phyloP scores from a whole-genome alignment of 768 basidiomycete genomes.

The Naganishia randhawae region DNA sequence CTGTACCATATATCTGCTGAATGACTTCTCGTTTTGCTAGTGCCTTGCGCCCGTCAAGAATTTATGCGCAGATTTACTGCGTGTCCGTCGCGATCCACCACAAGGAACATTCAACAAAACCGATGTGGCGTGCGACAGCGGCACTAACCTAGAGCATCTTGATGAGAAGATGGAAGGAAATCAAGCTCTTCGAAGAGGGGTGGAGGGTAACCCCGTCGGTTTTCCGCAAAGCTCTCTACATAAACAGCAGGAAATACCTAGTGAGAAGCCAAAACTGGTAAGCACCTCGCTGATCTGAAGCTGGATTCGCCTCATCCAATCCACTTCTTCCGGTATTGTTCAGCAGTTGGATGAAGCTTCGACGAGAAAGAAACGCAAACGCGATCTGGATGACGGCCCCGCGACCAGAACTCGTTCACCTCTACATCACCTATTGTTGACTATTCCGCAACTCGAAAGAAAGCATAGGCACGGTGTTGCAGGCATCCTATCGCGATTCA shows the following conservation, averaged over 20 bases:
- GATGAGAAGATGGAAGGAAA: not conserved
- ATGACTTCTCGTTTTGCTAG: not conserved
- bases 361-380: constrained; percentile 1
- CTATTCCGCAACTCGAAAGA: constrained; percentile 9
- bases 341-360: not conserved
- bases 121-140: not conserved
- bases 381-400: not conserved
- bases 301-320: not conserved
- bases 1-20: not conserved
- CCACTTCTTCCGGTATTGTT: not conserved
- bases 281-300: not conserved
- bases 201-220: not conserved
- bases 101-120: not conserved
- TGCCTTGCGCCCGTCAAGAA: not conserved
- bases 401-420: not conserved
- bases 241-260: not conserved
- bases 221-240: not conserved
- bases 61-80: constrained; percentile 1
- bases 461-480: constrained; percentile 12
- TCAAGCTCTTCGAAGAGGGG: not conserved
- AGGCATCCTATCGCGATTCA: not conserved
- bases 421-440: not conserved
- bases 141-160: not conserved
- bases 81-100: constrained; percentile 9
- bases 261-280: not conserved